Evolutionary conservation across 225 moss, liverwort and hornwort species (phyloP), one percentile per base, ranked within the genome.

Genomic region (Marchantia polymorpha): DNA sequence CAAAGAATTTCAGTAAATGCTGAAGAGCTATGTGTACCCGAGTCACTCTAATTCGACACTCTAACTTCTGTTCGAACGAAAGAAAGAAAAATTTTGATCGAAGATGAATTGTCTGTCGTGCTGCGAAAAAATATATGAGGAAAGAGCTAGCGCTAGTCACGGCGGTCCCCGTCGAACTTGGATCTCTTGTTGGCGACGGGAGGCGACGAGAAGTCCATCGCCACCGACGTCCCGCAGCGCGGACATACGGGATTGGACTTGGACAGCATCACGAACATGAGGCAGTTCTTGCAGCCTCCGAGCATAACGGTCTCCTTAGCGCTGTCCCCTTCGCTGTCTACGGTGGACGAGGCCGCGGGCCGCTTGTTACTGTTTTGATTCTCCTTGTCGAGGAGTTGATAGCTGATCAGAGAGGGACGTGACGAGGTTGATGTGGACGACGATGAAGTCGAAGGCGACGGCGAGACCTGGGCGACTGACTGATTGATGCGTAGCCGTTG

Each of bases 261-360:
- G 22, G 90, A 88, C 26, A 90, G 82, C 93, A 93, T 90, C 29
- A 93, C 86, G 25, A 89, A 95, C 88, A 92, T 86, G 3, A 83
- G 89, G 63, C 94, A 95, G 55, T 84, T 89, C 83, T 85, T 85
- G 86, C 94, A 95, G 3, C 93, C 93, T 56, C 89, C 91, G 0
- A 85, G 81, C 46, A 55, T 54, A 15, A 89, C 87, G 91, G 93
- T 87, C 54, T 87, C 86, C 71, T 69, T 26, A 52, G 72, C 16
- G 12, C 73, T 85, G 83, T 70, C 78, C 81, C 59, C 69, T 20
- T 69, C 78, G 0, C 20, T 16, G 52, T 53, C 68, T 4, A 49
- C 49, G 0, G 50, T 2, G 7, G 64, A 15, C 8, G 64, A 29
- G 4, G 64, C 77, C 10, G 78, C 68, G 9, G 26, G 78, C 17